A percentile compares a stretch with the other conserved stretches of the same genome.
Conservation (phyloP, 345 rosid species). For the Carallia brachiata region DNA sequence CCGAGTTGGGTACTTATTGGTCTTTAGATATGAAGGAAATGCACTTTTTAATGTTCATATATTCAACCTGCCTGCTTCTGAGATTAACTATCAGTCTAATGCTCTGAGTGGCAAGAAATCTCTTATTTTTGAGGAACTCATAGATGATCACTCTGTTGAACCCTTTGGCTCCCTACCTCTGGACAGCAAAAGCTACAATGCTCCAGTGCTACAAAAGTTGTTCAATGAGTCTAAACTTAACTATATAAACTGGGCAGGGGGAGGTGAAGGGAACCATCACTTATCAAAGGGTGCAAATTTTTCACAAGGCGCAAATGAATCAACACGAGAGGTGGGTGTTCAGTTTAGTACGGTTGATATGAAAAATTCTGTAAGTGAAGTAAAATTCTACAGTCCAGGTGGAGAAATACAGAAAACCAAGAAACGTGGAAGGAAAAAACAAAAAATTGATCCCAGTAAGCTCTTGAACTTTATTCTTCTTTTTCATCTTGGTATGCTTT, state of each 20-base stretch:
- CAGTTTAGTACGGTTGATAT: slow-evolving; percentile 18
- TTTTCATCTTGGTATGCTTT: neutral
- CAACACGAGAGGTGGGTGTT: slow-evolving; percentile 21
- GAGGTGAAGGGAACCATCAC: slow-evolving; percentile 33
- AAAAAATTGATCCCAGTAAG: slow-evolving; percentile 65
- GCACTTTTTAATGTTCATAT: slow-evolving; percentile 73
- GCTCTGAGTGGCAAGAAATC: slow-evolving; percentile 46
- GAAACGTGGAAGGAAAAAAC: slow-evolving; percentile 67
- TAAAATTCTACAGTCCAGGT: slow-evolving; percentile 32
- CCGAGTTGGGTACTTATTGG: slow-evolving; percentile 66
- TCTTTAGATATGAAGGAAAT: slow-evolving; percentile 83
- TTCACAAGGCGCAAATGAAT: slow-evolving; percentile 18
- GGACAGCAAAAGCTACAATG: slow-evolving; percentile 35
- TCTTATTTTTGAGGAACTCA: slow-evolving; percentile 66
- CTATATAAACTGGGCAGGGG: slow-evolving; percentile 33
- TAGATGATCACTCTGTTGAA: slow-evolving; percentile 55
- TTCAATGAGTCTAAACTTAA: slow-evolving; percentile 42
- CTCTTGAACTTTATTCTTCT: slow-evolving; percentile 7
- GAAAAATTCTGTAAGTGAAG: slow-evolving; percentile 23
- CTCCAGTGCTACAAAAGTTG: slow-evolving; percentile 56
- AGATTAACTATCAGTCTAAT: slow-evolving; percentile 61
- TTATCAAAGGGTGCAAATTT: slow-evolving; percentile 27
- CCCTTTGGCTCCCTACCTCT: slow-evolving; percentile 27
- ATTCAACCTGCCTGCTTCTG: slow-evolving; percentile 64
- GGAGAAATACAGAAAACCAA: slow-evolving; percentile 48